Conservation (phyloP, 768 basidiomycete genomes). For the Xanthoconium purpureum region DNA sequence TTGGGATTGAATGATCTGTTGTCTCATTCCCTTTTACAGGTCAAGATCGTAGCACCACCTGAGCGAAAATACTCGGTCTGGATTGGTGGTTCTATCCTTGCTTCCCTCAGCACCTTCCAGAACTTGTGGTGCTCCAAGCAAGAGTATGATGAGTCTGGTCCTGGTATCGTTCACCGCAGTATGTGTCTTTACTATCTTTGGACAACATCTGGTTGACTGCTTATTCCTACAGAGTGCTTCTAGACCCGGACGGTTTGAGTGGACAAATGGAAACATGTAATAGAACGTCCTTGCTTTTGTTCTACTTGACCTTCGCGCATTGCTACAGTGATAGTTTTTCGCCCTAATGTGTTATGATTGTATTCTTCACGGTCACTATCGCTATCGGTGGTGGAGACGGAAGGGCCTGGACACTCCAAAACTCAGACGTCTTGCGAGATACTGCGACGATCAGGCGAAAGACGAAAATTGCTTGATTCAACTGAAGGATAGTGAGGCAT, state of each 20-base stretch:
- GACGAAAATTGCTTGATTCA: too few relatives aligned
- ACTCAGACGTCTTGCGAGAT: too few relatives aligned
- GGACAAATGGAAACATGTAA: constrained; percentile 21
- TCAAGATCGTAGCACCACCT: constrained; percentile 91
- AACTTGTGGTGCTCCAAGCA: constrained; percentile 93
- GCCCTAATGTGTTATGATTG: constrained; percentile 21
- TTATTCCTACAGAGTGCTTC: constrained; percentile 22
- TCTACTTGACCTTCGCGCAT: constrained; percentile 4
- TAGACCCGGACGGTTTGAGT: constrained; percentile 18
- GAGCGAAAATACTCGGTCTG: constrained; percentile 96
- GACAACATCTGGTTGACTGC: neutral
- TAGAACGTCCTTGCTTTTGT: constrained; percentile 27
- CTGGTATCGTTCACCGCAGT: constrained; percentile 79
- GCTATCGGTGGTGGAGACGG: neutral
- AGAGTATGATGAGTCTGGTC: constrained; percentile 86
- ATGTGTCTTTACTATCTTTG: constrained; percentile 24
- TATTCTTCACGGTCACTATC: constrained; percentile 6
- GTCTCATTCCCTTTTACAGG: constrained; percentile 34
- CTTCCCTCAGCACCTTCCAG: constrained; percentile 93
- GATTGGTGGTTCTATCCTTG: constrained; percentile 86
- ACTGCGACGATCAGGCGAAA: too few relatives aligned
- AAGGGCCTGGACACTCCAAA: too few relatives aligned
- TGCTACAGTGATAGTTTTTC: constrained; percentile 17
- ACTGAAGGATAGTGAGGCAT: too few relatives aligned
- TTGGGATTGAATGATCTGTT: neutral